These are phyloP conservation scores for Sporothrix variecibatus DNA, from an alignment of 2,329 filamentous ascomycete genomes.

Conservation along the genomic window DNA sequence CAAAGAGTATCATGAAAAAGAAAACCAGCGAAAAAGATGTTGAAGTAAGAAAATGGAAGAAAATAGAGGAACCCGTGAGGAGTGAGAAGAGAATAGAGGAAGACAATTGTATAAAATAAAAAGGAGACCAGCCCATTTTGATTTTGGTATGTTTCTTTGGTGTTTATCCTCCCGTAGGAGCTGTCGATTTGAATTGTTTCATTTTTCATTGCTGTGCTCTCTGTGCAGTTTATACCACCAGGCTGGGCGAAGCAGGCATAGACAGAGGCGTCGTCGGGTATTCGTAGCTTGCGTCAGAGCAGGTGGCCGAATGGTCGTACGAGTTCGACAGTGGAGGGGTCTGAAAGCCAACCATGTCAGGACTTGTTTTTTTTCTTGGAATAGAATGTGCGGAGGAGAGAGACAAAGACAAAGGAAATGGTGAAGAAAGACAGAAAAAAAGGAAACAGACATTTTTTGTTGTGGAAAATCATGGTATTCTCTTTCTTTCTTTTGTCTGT, in stretches of 20 bases:
- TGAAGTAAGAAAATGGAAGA: neutral
- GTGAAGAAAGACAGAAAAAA: conserved; percentile 10
- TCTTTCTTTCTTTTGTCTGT: conserved; percentile 14
- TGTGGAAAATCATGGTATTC: neutral
- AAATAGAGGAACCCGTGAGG: neutral
- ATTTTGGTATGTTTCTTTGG: neutral
- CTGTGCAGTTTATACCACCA: conserved; percentile 39
- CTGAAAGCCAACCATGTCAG: conserved; percentile 53
- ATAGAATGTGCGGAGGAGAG: neutral
- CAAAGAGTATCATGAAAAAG: neutral
- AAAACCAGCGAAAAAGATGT: neutral
- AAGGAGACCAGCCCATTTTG: conserved; percentile 23
- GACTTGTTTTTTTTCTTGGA: conserved; percentile 39
- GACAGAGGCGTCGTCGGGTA: conserved; percentile 72
- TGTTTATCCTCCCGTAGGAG: conserved; percentile 8
- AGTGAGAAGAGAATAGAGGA: neutral
- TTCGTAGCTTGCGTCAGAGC: conserved; percentile 61
- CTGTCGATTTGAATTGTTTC: neutral
- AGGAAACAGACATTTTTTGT: conserved; percentile 23
- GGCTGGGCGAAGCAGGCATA: conserved; percentile 68
- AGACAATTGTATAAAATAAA: neutral
- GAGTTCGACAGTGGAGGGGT: conserved; percentile 76
- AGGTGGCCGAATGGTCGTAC: conserved; percentile 66
- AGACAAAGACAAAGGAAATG: conserved; percentile 15
- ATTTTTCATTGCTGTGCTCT: conserved; percentile 12